These are phyloP conservation scores for Aspergillus pseudoviridinutans DNA, from an alignment of 2,329 filamentous ascomycete species.

Conservation along the genomic window DNA sequence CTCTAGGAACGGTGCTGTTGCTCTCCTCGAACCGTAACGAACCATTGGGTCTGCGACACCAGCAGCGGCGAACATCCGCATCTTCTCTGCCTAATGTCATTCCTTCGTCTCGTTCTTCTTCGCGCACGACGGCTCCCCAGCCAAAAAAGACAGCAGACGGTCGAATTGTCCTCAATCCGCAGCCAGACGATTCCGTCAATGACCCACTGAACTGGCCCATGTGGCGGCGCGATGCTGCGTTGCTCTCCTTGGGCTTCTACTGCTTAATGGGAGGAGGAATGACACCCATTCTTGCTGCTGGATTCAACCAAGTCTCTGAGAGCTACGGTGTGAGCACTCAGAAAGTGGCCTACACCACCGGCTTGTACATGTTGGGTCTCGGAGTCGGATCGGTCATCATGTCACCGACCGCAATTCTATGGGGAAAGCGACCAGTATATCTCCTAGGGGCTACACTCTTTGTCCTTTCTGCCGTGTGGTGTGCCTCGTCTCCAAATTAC, in stretches of 20 bases:
- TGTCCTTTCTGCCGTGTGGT: conserved; percentile 74
- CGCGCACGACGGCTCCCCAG: conserved; percentile 26
- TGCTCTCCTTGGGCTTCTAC: conserved; percentile 83
- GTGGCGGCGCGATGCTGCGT: conserved; percentile 73
- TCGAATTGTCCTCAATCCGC: conserved; percentile 80
- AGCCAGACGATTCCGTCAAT: conserved; percentile 85
- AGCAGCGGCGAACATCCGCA: conserved; percentile 57
- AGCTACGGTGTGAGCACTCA: conserved; percentile 65
- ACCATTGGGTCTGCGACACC: conserved; percentile 57
- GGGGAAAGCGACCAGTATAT: conserved; percentile 87
- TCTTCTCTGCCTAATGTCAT: conserved; percentile 51
- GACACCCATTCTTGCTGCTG: conserved; percentile 84
- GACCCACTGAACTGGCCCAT: conserved; percentile 90
- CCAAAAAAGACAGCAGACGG: conserved; percentile 79
- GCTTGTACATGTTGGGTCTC: conserved; percentile 89
- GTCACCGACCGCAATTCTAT: conserved; percentile 87
- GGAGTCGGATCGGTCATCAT: conserved; percentile 79
- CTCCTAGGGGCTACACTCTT: conserved; percentile 74
- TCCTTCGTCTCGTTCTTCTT: conserved; percentile 38
- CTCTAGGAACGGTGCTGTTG: conserved; percentile 57
- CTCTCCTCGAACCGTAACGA: conserved; percentile 60
- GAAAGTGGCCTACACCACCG: conserved; percentile 78
- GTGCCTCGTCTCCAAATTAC: conserved; percentile 77
- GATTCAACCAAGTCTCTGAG: conserved; percentile 74
- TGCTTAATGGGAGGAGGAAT: conserved; percentile 92